These are phyloP conservation scores for Leptographium wingfieldii DNA, from an alignment of 2,329 filamentous ascomycete species.

Conservation along the genomic window DNA sequence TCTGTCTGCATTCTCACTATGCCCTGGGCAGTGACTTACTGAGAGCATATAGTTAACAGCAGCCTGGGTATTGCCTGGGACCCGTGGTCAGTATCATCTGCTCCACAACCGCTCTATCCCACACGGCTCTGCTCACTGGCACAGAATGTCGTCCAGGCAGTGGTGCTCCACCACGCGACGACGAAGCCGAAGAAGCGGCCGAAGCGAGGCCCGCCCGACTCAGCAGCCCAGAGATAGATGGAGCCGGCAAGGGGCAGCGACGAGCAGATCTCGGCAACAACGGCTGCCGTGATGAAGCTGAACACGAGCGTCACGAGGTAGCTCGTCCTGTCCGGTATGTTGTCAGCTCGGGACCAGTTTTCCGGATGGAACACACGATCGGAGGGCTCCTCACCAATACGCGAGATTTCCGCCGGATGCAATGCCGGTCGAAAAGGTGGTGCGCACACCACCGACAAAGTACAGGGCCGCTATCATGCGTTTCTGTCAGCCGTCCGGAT, in stretches of 20 bases:
- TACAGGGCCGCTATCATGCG: slow-evolving; percentile 5
- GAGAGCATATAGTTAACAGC: no score
- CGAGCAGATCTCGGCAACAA: slow-evolving; percentile 11
- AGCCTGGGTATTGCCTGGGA: no score
- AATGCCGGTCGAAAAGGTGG: slow-evolving; percentile 7
- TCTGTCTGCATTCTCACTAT: no score
- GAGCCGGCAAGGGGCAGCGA: slow-evolving; percentile 9
- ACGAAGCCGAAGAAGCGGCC: slow-evolving; percentile 2
- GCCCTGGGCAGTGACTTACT: no score
- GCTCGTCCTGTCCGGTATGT: background rate
- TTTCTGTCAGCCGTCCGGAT: background rate
- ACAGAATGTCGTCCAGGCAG: slow-evolving; percentile 10
- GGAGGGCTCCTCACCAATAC: slow-evolving; percentile 2
- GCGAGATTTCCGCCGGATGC: slow-evolving; percentile 6
- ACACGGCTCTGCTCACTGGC: slow-evolving; percentile 1
- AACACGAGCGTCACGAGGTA: slow-evolving; percentile 6
- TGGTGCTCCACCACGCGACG: slow-evolving; percentile 10
- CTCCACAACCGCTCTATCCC: no score
- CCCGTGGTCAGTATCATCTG: no score
- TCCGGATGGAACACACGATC: no score
- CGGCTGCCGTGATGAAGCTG: slow-evolving; percentile 6
- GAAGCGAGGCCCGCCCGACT: background rate
- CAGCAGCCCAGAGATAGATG: slow-evolving; percentile 4
- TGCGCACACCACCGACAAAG: slow-evolving; percentile 9
- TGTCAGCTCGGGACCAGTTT: no score